These are phyloP conservation scores for Clausena lansium DNA, from an alignment of 345 rosid species.

Conservation along the genomic window DNA sequence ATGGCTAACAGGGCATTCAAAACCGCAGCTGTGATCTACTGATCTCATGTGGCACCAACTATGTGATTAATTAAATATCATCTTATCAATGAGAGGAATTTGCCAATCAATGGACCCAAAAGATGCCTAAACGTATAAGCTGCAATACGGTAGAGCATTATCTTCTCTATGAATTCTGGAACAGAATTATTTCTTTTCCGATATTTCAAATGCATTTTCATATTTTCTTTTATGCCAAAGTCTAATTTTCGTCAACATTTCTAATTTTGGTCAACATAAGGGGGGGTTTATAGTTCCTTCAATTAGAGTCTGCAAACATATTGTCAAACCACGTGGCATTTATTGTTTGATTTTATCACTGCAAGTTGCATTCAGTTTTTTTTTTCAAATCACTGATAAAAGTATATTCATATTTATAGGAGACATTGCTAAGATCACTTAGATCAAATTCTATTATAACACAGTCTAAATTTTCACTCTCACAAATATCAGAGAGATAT, in stretches of 20 bases:
- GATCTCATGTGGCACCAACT: no score
- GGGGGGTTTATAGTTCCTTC: neutral
- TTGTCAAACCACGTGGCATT: neutral
- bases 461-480: no score
- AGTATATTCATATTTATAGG: no score
- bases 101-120: neutral
- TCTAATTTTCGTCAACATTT: no score
- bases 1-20: neutral
- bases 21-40: no score
- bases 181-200: neutral
- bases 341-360: neutral
- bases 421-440: no score
- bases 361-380: neutral
- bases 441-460: no score
- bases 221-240: neutral
- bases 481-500: no score
- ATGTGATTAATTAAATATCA: no score
- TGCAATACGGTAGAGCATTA: neutral
- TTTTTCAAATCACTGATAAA: no score
- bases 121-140: neutral
- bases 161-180: neutral
- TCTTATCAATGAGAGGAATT: neutral
- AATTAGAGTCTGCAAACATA: no score
- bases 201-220: neutral
- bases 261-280: neutral